Base-by-base conservation (phyloP, 2,329 filamentous ascomycete species). In the Aschersonia sp. region DNA sequence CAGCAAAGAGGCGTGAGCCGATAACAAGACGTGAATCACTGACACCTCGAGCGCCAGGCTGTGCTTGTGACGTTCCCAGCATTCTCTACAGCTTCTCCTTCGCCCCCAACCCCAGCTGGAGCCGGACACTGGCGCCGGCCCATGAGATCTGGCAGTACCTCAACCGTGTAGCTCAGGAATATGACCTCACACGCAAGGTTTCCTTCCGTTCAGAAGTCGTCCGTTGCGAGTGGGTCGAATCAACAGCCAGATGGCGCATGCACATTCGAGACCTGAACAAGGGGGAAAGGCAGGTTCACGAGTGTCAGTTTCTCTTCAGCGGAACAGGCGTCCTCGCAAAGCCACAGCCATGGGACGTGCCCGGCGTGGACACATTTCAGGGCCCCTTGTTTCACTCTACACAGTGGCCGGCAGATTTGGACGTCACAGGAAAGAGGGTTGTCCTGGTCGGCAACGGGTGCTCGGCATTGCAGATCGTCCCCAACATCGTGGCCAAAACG, bases 81-180 rank as follows among this genome's bases (percentile, higher is more conserved):
- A 68, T 75, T 46, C 69, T 78, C 8, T 83, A 84, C 56, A 77
- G 79, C 55, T 75, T 71, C 46, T 74, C 73, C 1, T 84, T 79
- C 56, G 68, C 69, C 14, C 71, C 74, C 1, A 82, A 22, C 22
- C 22, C 73, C 0, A 62, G 76, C 50, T 84, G 80, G 79, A 70
- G 66, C 0, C 68, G 75, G 41, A 66, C 76, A 40, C 73, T 80
- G 54, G 72, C 78, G 0, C 66, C 71, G 41, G 71, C 71, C 1
- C 53, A 60, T 2, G 80, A 84, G 54, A 75, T 84, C 29, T 62
- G 66, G 45, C 60, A 65, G 1, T 84, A 84, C 52, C 71, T 78
- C 61, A 62, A 73, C 48, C 50, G 56, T 0, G 64, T 81, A 0
- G 76, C 78, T 0, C 58, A 63, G 5, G 66, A 68, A 49, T 72